A percentile compares a stretch with the other conserved stretches of the same genome.
These are phyloP conservation scores for Phialocephala subalpina DNA, from an alignment of 2,329 filamentous ascomycete species.

Conservation along the genomic window DNA sequence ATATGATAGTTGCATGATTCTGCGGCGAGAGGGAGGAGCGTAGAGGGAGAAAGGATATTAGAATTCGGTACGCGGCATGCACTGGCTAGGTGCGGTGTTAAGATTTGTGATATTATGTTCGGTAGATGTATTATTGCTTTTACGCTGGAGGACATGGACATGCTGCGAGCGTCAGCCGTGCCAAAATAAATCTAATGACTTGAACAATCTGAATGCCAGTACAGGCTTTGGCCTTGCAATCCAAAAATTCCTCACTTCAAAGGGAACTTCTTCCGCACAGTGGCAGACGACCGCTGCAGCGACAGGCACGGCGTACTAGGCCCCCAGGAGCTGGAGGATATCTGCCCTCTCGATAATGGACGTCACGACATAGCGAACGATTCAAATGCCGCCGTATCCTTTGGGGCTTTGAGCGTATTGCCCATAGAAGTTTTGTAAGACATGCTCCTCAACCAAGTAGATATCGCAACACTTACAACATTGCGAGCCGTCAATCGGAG, in stretches of 20 bases:
- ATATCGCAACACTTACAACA: not conserved
- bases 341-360: not conserved
- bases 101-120: no score
- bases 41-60: no score
- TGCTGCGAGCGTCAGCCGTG: no score
- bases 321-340: not conserved
- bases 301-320: not conserved
- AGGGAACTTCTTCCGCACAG: not conserved
- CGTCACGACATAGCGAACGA: not conserved
- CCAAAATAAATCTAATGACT: no score
- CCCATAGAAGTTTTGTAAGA: not conserved
- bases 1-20: no score
- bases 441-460: not conserved
- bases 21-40: no score
- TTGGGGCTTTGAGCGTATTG: not conserved
- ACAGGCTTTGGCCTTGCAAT: no score
- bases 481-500: not conserved
- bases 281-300: not conserved
- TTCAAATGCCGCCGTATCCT: not conserved
- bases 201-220: no score
- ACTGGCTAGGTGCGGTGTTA: no score
- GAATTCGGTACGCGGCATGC: no score
- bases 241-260: not conserved
- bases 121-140: no score
- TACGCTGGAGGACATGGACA: no score